Base-by-base conservation (phyloP, 1,284 basidiomycete species). In the Puccinia brachypodii region DNA sequence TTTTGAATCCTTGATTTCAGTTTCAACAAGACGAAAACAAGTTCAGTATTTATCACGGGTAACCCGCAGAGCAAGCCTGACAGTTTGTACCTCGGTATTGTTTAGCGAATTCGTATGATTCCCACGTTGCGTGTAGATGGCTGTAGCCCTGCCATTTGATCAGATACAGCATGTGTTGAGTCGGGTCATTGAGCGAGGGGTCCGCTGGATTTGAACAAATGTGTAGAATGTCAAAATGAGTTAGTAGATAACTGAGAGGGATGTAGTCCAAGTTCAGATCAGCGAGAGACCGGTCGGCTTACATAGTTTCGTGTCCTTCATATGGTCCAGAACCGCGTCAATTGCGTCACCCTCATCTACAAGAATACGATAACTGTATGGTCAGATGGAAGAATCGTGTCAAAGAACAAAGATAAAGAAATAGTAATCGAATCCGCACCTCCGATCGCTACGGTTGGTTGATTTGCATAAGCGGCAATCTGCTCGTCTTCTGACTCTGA, bases 11-110 rank as follows among this genome's bases (percentile, higher is more conserved):
- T 86, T 11, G n/a, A 66, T 38, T n/a, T 58, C n/a, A 74, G 50
- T 38, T n/a, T 58, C n/a, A 74, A 13, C 0, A 42, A 60, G 38
- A n/a, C 16, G 33, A 3, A 60, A 28, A 22, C 91, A 92, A 89
- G 8, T 68, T 68, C 1, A 68, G 64, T 68, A 25, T 68, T 9
- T 36, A 25, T 56, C 94, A 92, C 83, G 88, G 88, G 82, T 98
- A 88, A 87, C 97, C 98, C 85, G 95, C 40, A n/a, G n/a, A 38
- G 64, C 13, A 44, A 44, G 19, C 28, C 92, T 88, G n/a, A n/a
- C 97, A 98, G 14, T 92, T 88, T 99, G 96, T 86, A 98, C 96
- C 13, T 96, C 99, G 86, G 99, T 97, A 88, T 22, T 66, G 62
- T 60, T 81, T 80, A 47, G 76, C 64, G 25, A 75, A 78, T 68